Evolutionary conservation across 2,329 filamentous ascomycete species (phyloP).

Genomic region (Acrodontium crateriforme): DNA sequence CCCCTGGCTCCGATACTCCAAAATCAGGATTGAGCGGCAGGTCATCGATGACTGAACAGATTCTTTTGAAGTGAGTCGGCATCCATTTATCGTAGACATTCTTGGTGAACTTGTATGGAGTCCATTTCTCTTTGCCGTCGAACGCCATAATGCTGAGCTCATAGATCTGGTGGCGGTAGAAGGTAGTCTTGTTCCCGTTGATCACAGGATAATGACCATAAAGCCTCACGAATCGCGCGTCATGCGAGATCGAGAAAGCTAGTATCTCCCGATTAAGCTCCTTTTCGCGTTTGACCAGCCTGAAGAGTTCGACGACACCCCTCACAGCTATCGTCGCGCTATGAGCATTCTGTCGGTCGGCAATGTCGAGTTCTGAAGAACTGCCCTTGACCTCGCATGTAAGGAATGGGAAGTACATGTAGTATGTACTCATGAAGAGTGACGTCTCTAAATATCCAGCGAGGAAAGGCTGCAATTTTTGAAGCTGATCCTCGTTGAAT

Average conservation of each 20-base stretch:
- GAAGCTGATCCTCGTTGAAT: constrained; percentile 5
- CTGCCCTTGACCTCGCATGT: constrained; percentile 7
- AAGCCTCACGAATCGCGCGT: constrained; percentile 6
- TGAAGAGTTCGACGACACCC: constrained; percentile 7
- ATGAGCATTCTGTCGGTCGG: constrained; percentile 9
- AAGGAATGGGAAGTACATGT: constrained; percentile 9
- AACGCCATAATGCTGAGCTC: constrained; percentile 3
- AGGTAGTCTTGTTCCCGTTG: constrained; percentile 3
- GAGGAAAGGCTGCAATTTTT: constrained; percentile 14
- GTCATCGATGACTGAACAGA: constrained; percentile 5
- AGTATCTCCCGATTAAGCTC: constrained; percentile 5
- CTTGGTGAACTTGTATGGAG: constrained; percentile 4
- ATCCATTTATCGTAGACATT: constrained; percentile 3
- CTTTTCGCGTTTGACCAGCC: neutral
- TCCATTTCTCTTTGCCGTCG: constrained; percentile 3
- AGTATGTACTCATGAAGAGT: constrained; percentile 20
- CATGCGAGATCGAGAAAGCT: constrained; percentile 6
- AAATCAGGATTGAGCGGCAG: constrained; percentile 4
- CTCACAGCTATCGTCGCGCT: constrained; percentile 9
- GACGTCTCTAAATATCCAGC: constrained; percentile 7
- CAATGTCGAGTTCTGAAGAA: constrained; percentile 4
- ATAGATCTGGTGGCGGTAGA: constrained; percentile 7
- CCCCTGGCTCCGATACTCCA: constrained; percentile 3
- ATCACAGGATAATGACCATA: constrained; percentile 6
- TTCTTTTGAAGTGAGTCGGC: constrained; percentile 4